phyloP scores from a whole-genome alignment of 2,329 filamentous ascomycete genomes.

The Corniculantispora saksenae region DNA sequence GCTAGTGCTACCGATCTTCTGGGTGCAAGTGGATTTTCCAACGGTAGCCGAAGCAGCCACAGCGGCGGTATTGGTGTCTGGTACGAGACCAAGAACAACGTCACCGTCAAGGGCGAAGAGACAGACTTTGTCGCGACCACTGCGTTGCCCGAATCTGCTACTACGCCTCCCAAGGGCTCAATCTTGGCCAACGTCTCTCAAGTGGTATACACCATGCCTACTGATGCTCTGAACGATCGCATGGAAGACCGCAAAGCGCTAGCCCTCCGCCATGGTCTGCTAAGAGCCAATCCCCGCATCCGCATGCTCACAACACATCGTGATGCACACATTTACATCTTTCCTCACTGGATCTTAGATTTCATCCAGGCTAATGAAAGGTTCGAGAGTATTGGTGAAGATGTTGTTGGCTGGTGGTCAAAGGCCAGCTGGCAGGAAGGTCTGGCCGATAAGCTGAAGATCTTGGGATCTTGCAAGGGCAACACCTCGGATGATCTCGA shows the following conservation, averaged over 20 bases:
- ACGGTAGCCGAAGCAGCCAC: constrained; percentile 42
- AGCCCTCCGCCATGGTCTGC: constrained; percentile 72
- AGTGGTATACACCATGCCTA: constrained; percentile 83
- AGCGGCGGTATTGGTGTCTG: constrained; percentile 86
- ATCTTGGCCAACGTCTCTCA: constrained; percentile 71
- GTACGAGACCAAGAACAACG: constrained; percentile 80
- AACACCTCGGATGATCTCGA: constrained; percentile 41
- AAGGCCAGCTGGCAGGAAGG: constrained; percentile 90
- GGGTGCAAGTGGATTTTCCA: constrained; percentile 45
- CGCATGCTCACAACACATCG: constrained; percentile 82
- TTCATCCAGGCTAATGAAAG: constrained; percentile 77
- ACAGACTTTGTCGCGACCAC: constrained; percentile 87
- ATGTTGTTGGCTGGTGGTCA: constrained; percentile 92
- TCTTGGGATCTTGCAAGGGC: constrained; percentile 60
- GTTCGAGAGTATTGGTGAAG: constrained; percentile 86
- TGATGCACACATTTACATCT: constrained; percentile 92
- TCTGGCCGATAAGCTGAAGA: constrained; percentile 73
- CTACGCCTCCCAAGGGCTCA: constrained; percentile 52
- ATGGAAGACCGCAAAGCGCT: constrained; percentile 73
- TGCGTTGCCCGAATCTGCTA: constrained; percentile 59
- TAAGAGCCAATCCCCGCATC: constrained; percentile 73
- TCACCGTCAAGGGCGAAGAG: constrained; percentile 82
- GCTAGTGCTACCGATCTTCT: constrained; percentile 66
- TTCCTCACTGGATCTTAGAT: constrained; percentile 88
- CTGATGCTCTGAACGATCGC: constrained; percentile 83